Conservation (phyloP, 2,329 filamentous ascomycete species). For the Phyllosticta capitalensis region DNA sequence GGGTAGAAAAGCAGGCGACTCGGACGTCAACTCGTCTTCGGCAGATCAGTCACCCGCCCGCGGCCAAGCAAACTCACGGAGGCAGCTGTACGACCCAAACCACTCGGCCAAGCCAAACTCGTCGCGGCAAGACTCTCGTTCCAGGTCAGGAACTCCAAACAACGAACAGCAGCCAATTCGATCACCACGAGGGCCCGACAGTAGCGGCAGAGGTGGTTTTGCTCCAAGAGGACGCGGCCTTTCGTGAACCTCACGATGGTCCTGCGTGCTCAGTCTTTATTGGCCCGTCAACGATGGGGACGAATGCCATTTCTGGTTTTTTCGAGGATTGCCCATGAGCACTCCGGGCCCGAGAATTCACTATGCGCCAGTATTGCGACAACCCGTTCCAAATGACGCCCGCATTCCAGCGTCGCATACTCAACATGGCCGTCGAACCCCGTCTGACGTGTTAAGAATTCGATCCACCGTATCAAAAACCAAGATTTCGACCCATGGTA, state of each 20-base stretch:
- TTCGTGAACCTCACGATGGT: background rate
- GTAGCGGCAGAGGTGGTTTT: conserved; percentile 65
- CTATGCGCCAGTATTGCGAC: background rate
- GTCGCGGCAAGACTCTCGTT: conserved; percentile 24
- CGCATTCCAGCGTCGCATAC: background rate
- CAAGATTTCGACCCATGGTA: background rate
- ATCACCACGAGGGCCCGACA: conserved; percentile 68
- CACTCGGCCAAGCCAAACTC: conserved; percentile 55
- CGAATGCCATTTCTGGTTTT: background rate
- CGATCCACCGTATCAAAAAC: background rate
- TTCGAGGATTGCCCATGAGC: background rate
- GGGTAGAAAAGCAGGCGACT: conserved; percentile 25
- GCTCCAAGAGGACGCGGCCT: conserved; percentile 2
- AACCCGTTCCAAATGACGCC: background rate
- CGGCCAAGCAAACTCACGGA: conserved; percentile 32
- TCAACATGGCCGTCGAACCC: too few species aligned
- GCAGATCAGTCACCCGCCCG: conserved; percentile 27
- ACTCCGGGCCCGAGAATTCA: background rate
- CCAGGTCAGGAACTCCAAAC: conserved; percentile 43
- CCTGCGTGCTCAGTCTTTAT: too few species aligned
- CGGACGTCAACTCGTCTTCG: conserved; percentile 22
- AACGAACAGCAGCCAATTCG: conserved; percentile 58
- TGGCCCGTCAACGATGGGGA: too few species aligned
- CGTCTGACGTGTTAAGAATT: background rate
- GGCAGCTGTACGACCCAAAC: conserved; percentile 70